Evolutionary conservation across 108 stramenopile genomes (phyloP).

Genomic region (Pseudonitzschia delicatissima): DNA sequence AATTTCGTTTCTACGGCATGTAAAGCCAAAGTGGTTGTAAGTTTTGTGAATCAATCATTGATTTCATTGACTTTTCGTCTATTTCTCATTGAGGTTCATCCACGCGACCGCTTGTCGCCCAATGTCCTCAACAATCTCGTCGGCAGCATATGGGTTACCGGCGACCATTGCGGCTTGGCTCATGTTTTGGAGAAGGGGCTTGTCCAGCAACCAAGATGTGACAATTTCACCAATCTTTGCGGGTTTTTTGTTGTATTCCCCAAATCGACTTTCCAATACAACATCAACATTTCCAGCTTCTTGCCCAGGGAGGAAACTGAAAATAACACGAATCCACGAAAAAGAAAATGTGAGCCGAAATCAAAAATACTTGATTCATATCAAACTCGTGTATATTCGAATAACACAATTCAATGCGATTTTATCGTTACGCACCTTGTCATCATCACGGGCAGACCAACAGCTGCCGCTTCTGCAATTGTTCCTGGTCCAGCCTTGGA

Average conservation of each 20-base stretch:
- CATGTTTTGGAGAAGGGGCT: slow-evolving; percentile 46
- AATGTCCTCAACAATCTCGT: slow-evolving; percentile 77
- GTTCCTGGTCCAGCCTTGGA: slow-evolving; percentile 98
- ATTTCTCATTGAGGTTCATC: slow-evolving; percentile 51
- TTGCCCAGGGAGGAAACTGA: slow-evolving; percentile 78
- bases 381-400: not conserved
- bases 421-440: slow-evolving; percentile 49
- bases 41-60: too few species aligned
- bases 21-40: too few species aligned
- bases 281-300: slow-evolving; percentile 88
- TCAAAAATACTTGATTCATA: too few species aligned
- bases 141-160: slow-evolving; percentile 76
- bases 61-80: not conserved
- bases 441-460: slow-evolving; percentile 91
- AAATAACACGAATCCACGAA: not conserved
- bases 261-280: slow-evolving; percentile 71
- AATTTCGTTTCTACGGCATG: too few species aligned
- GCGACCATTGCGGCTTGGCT: slow-evolving; percentile 50
- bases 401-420: not conserved
- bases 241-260: slow-evolving; percentile 59
- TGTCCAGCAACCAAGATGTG: slow-evolving; percentile 64
- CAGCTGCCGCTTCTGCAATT: slow-evolving; percentile 92
- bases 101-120: slow-evolving; percentile 59
- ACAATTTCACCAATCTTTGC: slow-evolving; percentile 52
- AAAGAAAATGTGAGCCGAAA: not conserved